Evolutionary conservation across 2,329 filamentous ascomycete genomes (phyloP).

Genomic region (Furcasterigmium furcatum): DNA sequence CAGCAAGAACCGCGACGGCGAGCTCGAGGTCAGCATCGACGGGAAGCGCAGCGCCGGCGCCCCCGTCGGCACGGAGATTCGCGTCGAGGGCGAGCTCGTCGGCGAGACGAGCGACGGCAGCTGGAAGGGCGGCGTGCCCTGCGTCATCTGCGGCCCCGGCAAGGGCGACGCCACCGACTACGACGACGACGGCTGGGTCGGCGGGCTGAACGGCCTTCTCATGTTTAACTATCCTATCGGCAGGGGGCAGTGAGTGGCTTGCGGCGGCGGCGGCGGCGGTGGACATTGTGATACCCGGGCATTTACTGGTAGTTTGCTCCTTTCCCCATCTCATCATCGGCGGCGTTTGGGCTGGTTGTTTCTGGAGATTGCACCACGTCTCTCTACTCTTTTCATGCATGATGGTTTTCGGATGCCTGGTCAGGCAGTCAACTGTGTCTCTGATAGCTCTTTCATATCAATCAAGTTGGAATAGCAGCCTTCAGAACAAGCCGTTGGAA

Average conservation of each 20-base stretch:
- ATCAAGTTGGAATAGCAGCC: too few relatives aligned
- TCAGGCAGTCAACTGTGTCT: too few relatives aligned
- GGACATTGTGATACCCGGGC: constrained; percentile 8
- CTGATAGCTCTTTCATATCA: too few relatives aligned
- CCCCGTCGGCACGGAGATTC: constrained; percentile 75
- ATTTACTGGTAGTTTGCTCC: too few relatives aligned
- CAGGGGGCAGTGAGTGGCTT: constrained; percentile 5
- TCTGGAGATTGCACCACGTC: too few relatives aligned
- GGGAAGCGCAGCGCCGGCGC: constrained; percentile 68
- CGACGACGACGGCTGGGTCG: constrained; percentile 93
- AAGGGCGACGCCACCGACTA: constrained; percentile 42
- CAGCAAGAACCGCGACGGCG: constrained; percentile 71
- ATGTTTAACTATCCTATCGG: constrained; percentile 99
- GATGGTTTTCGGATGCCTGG: too few relatives aligned
- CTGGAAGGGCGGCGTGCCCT: constrained; percentile 82
- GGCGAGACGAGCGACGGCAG: constrained; percentile 38
- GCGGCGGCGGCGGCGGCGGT: too few relatives aligned
- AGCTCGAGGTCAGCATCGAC: constrained; percentile 77
- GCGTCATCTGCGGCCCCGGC: constrained; percentile 67
- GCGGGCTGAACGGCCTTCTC: constrained; percentile 84
- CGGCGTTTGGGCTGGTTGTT: too few relatives aligned
- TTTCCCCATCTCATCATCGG: background rate
- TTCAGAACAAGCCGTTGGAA: too few relatives aligned
- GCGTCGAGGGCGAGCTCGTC: constrained; percentile 84
- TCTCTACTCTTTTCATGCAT: too few relatives aligned